Base-by-base conservation (phyloP, 169 alveolate species). In the Cryptosporidium tyzzeri region DNA sequence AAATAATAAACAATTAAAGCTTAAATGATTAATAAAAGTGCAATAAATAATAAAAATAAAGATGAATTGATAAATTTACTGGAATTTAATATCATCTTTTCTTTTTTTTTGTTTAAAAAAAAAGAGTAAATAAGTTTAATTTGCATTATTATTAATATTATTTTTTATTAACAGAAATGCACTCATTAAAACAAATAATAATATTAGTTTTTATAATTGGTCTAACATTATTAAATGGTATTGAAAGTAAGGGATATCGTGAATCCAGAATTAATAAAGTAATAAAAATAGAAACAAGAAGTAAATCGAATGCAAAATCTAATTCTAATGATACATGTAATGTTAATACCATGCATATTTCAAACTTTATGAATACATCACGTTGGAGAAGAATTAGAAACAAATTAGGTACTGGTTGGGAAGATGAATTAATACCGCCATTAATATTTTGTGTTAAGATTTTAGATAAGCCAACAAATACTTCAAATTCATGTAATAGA, bases 331-430 rank as follows among this genome's bases (percentile, higher is more conserved):
- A 65, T 29, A 58, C 39, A 41, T 80, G 89, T 62, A 31, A 7
- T n/a, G 16, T 21, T 3, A 65, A 44, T 16, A 16, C 37, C 18
- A 33, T 80, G n/a, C n/a, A 80, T 8, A 10, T 80, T 16, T 29
- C 89, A 26, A 80, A 65, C 53, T 59, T 80, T 65, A 12, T 80
- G 44, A 80, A 80, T 62, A 80, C 89, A 44, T 26, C 80, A 16
- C 73, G 89, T 48, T 80, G 89, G 89, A 35, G 75, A 80, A 44
- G 59, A 23, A 80, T 80, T 21, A 35, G 68, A 41, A 80, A 80
- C 41, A 59, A 65, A 65, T 21, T 45, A 50, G 89, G 89, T 31
- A 80, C 89, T 2, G 89, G 89, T 12, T 80, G 89, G 89, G 75
- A 65, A 44, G 89, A 80, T 44, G 14, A 69, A 14, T 48, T 80